phyloP scores from a whole-genome alignment of 2,329 filamentous ascomycete species.

The Penicillium sp. region DNA sequence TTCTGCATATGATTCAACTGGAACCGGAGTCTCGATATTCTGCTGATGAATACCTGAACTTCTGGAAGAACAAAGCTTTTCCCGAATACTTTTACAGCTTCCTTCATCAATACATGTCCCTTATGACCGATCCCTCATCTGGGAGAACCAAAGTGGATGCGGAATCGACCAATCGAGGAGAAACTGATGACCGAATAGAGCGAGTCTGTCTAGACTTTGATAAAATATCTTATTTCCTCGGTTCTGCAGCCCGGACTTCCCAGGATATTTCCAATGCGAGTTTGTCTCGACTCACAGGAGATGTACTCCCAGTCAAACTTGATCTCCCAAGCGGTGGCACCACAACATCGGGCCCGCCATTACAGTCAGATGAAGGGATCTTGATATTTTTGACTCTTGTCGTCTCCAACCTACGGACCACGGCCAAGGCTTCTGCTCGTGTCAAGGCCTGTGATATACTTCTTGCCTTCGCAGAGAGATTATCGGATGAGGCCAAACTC shows the following conservation, averaged over 20 bases:
- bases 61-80: slow-evolving; percentile 90
- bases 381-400: slow-evolving; percentile 89
- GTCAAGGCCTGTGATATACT: slow-evolving; percentile 89
- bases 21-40: slow-evolving; percentile 91
- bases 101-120: slow-evolving; percentile 94
- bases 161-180: slow-evolving; percentile 72
- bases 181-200: slow-evolving; percentile 92
- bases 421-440: slow-evolving; percentile 83
- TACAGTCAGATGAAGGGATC: slow-evolving; percentile 81
- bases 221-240: slow-evolving; percentile 94
- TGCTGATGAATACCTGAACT: slow-evolving; percentile 89
- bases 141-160: slow-evolving; percentile 74
- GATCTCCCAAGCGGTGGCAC: slow-evolving; percentile 86
- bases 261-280: slow-evolving; percentile 34
- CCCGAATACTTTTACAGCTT: slow-evolving; percentile 98
- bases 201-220: slow-evolving; percentile 94
- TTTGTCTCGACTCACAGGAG: slow-evolving; percentile 39
- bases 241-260: slow-evolving; percentile 64
- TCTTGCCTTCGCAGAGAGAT: slow-evolving; percentile 83
- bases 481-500: slow-evolving; percentile 94
- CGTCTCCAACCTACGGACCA: slow-evolving; percentile 85
- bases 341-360: slow-evolving; percentile 63
- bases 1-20: slow-evolving; percentile 93
- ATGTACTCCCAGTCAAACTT: slow-evolving; percentile 71
- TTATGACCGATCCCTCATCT: slow-evolving; percentile 88